phyloP scores from a whole-genome alignment of 495 filamentous ascomycete genomes.

The Trichoderma orchidacearum region DNA sequence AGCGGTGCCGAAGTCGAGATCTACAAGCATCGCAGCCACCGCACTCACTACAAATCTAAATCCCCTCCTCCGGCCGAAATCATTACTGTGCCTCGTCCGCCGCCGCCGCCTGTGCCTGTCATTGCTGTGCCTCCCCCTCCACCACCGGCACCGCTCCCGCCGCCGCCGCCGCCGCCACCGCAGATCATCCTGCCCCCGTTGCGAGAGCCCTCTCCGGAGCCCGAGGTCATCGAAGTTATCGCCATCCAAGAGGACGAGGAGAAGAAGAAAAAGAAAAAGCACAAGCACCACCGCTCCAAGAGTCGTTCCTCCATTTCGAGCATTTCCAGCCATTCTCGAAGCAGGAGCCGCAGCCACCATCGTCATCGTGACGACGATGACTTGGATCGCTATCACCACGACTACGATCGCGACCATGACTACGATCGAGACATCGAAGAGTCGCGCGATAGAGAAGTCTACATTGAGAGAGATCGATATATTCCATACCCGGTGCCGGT shows the following conservation, averaged over 20 bases:
- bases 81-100: constrained; percentile 5
- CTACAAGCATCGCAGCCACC: constrained; percentile 21
- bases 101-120: constrained; percentile 12
- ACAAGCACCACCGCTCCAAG: constrained; percentile 11
- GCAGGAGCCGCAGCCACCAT: constrained; percentile 5
- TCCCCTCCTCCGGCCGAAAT: constrained; percentile 8
- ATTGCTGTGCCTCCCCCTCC: constrained; percentile 10
- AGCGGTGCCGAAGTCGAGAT: constrained; percentile 24
- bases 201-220: constrained; percentile 6
- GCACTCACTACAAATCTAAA: constrained; percentile 27
- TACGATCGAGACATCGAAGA: constrained; percentile 23
- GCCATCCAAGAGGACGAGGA: constrained; percentile 35
- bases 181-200: background rate
- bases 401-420: constrained; percentile 4
- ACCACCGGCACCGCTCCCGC: constrained; percentile 13
- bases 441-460: constrained; percentile 22
- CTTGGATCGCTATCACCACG: background rate
- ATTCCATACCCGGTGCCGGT: constrained; percentile 15
- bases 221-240: constrained; percentile 34
- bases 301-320: constrained; percentile 12
- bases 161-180: constrained; percentile 11
- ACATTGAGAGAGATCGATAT: constrained; percentile 33
- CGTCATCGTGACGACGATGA: background rate
- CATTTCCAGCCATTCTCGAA: constrained; percentile 5
- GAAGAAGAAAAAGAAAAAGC: constrained; percentile 9